Conservation (phyloP, 2,329 filamentous ascomycete genomes). For the Aspergillus sp. region DNA sequence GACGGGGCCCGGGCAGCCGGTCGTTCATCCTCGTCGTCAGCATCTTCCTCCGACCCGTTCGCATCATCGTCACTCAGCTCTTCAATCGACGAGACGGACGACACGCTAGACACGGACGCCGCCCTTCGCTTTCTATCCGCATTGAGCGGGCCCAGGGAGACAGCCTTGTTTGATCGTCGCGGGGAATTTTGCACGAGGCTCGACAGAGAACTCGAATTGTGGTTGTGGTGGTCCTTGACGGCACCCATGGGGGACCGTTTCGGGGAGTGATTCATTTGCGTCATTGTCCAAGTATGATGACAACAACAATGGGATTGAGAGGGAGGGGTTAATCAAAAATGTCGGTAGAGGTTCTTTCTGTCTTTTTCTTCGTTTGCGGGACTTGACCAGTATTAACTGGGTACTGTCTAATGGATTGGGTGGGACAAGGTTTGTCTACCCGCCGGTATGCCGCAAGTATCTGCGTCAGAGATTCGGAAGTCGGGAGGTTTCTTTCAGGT, state of each 20-base stretch:
- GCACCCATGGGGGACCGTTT: constrained; percentile 28
- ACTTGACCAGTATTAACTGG: constrained; percentile 2
- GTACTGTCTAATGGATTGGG: not conserved
- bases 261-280: constrained; percentile 26
- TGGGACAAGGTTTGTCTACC: constrained; percentile 21
- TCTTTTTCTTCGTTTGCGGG: not conserved
- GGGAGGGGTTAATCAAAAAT: not conserved
- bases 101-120: constrained; percentile 38
- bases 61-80: constrained; percentile 38
- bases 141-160: constrained; percentile 20
- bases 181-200: constrained; percentile 22
- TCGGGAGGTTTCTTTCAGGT: not conserved
- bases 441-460: constrained; percentile 12
- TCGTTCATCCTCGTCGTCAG: constrained; percentile 45
- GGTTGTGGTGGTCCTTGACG: constrained; percentile 24
- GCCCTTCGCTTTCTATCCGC: constrained; percentile 36
- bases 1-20: constrained; percentile 44
- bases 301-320: constrained; percentile 14
- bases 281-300: constrained; percentile 18
- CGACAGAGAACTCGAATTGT: constrained; percentile 24
- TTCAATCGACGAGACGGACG: constrained; percentile 36
- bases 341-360: not conserved
- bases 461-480: constrained; percentile 21
- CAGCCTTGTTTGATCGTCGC: constrained; percentile 26
- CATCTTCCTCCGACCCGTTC: constrained; percentile 40